Base-by-base conservation (phyloP, 495 filamentous ascomycete genomes). In the Xylaria intraflava region DNA sequence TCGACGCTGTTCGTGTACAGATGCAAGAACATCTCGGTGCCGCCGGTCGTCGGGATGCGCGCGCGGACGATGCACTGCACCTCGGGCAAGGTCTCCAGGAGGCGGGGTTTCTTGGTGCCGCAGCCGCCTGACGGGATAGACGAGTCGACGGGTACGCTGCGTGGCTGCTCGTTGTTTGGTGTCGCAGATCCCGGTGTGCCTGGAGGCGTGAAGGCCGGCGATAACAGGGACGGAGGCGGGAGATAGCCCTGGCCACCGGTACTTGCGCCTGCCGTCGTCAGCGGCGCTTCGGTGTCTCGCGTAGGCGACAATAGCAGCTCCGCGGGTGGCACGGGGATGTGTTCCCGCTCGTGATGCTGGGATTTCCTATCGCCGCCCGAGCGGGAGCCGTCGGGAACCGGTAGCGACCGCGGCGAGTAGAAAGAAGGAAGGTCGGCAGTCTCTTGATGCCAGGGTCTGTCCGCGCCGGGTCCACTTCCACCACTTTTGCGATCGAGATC, bases 21-120 rank as follows among this genome's bases (percentile, higher is more conserved):
- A 66, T 98, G 93, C 33, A 98, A 75, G 64, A 94, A 98, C 88
- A 98, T 96, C 70, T 97, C 91, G 9, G 89, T 85, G 2, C 90
- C 93, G 9, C 79, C 86, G 11, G 89, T 91, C 4, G 88, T 94
- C 0, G 89, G 89, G 44, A 94, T 94, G 22, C 89, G 81, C 14
- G 89, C 89, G 42, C 89, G 83, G 26, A 92, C 89, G 46, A 90
- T 78, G 68, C 89, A 94, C 63, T 86, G 80, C 23, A 94, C 88
- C 16, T 83, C 65, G 7, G 89, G 89, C 3, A 94, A 74, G 6
- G 74, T 76, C 35, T 83, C 71, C 23, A 92, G 79, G 9, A 94
- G 70, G 30, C 79, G 84, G 10, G 86, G 87, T 6, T 77, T 73
- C 56, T 84, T 84, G 44, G 65, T 66, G 46, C 75, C 71, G 69